A percentile compares a stretch with the other conserved stretches of the same genome.
Evolutionary conservation across 805 yeast species (phyloP).

Genomic region (Debaryomyces castellii): DNA sequence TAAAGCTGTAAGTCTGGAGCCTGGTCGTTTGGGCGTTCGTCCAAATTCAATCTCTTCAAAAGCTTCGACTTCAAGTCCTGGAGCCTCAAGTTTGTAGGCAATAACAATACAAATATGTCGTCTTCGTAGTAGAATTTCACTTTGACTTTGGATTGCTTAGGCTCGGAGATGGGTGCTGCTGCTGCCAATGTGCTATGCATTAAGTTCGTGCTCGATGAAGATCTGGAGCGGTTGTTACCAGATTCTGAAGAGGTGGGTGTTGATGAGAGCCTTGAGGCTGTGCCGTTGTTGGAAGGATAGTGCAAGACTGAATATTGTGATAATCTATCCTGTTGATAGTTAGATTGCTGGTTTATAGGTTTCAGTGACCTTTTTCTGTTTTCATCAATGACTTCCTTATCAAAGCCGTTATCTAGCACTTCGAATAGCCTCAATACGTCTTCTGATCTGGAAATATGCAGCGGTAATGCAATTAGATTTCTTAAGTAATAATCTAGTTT

Average conservation of each 20-base stretch:
- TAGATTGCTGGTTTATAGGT: slow-evolving; percentile 39
- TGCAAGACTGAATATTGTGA: slow-evolving; percentile 49
- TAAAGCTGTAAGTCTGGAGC: slow-evolving; percentile 30
- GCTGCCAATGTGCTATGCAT: slow-evolving; percentile 9
- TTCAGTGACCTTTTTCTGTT: slow-evolving; percentile 24
- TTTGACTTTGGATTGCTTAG: slow-evolving; percentile 44
- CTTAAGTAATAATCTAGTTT: slow-evolving; percentile 54
- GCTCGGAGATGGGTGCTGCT: slow-evolving; percentile 9
- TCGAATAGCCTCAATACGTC: slow-evolving; percentile 73
- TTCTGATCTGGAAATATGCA: slow-evolving; percentile 66
- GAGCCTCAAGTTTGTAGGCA: slow-evolving; percentile 48
- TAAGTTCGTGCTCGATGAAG: slow-evolving; percentile 20
- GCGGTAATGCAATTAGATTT: slow-evolving; percentile 69
- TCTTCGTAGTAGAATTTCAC: slow-evolving; percentile 77
- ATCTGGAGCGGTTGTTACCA: slow-evolving; percentile 14
- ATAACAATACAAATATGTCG: slow-evolving; percentile 72
- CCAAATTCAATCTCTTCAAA: slow-evolving; percentile 46
- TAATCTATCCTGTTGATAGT: slow-evolving; percentile 50
- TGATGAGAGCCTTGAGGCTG: slow-evolving; percentile 19
- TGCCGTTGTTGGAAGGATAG: slow-evolving; percentile 6
- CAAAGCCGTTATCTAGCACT: slow-evolving; percentile 57
- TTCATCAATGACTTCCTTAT: slow-evolving; percentile 43
- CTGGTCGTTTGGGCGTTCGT: slow-evolving; percentile 14
- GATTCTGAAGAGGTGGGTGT: slow-evolving; percentile 19
- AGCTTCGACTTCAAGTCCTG: slow-evolving; percentile 53